These are phyloP conservation scores for Pythium aristosporum DNA, from an alignment of 352 stramenopile genomes.

Conservation along the genomic window DNA sequence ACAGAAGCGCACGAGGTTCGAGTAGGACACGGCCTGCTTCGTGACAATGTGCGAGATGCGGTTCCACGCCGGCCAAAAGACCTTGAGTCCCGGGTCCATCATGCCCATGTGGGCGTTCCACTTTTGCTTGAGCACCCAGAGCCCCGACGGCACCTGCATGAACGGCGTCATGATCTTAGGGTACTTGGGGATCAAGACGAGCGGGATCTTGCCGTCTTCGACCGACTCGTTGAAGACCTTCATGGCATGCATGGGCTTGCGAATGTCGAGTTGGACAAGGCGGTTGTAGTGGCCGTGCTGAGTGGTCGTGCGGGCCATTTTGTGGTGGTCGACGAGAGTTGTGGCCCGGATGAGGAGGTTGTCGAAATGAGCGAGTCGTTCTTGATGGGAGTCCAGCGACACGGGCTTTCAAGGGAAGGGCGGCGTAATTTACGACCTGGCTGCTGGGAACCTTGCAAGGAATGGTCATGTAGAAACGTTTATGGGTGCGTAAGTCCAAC, in stretches of 20 bases:
- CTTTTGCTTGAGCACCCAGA: slow-evolving; percentile 83
- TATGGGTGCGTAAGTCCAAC: too few relatives aligned
- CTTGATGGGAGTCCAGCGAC: neutral
- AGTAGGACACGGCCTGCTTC: slow-evolving; percentile 83
- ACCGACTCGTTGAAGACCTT: slow-evolving; percentile 47
- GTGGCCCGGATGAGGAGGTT: slow-evolving; percentile 1
- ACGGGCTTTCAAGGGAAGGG: neutral
- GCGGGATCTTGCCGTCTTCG: slow-evolving; percentile 52
- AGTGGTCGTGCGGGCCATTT: neutral
- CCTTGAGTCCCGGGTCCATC: slow-evolving; percentile 77
- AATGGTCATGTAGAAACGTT: too few relatives aligned
- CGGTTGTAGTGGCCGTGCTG: slow-evolving; percentile 33
- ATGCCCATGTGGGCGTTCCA: slow-evolving; percentile 81
- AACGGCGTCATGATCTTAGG: slow-evolving; percentile 49
- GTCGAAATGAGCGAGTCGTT: slow-evolving; percentile 3
- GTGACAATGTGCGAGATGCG: slow-evolving; percentile 87
- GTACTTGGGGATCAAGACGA: slow-evolving; percentile 64
- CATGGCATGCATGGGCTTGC: slow-evolving; percentile 53
- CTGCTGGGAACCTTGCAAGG: neutral
- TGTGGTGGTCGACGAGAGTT: neutral
- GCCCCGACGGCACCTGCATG: slow-evolving; percentile 53
- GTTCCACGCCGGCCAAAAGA: slow-evolving; percentile 77
- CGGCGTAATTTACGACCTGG: neutral
- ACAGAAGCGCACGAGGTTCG: slow-evolving; percentile 65
- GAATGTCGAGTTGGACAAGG: slow-evolving; percentile 56